Conservation (phyloP, 2,329 filamentous ascomycete species). For the Diaporthe humulicola region DNA sequence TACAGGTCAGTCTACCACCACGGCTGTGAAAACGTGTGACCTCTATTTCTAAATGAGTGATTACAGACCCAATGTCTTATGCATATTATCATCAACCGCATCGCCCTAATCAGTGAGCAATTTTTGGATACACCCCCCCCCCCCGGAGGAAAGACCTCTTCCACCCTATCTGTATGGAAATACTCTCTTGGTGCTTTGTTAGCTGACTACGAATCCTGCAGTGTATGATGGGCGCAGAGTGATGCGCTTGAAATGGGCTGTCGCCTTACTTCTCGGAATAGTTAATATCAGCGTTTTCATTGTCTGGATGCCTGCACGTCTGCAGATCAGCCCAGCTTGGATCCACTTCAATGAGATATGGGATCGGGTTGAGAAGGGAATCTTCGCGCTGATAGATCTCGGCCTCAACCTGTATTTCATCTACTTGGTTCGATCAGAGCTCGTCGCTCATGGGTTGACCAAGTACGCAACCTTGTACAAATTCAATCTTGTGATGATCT, state of each 20-base stretch:
- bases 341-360: constrained; percentile 60
- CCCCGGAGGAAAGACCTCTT: no score
- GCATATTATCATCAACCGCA: constrained; percentile 65
- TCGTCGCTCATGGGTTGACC: constrained; percentile 59
- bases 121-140: no score
- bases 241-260: constrained; percentile 54
- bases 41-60: not conserved
- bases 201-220: constrained; percentile 43
- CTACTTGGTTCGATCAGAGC: constrained; percentile 55
- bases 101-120: constrained; percentile 54
- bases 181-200: not conserved
- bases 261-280: constrained; percentile 54
- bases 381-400: constrained; percentile 60
- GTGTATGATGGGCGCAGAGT: constrained; percentile 54
- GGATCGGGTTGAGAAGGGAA: constrained; percentile 63
- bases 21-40: no score
- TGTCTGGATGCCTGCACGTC: constrained; percentile 64
- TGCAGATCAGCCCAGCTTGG: constrained; percentile 54
- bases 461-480: constrained; percentile 60
- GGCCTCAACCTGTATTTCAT: constrained; percentile 63
- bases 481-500: constrained; percentile 61
- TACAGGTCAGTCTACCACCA: constrained; percentile 39
- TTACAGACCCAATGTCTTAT: constrained; percentile 59
- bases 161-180: no score
- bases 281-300: constrained; percentile 64